Conservation (phyloP, 2,329 filamentous ascomycete species). For the Ceratocystis huliohia region DNA sequence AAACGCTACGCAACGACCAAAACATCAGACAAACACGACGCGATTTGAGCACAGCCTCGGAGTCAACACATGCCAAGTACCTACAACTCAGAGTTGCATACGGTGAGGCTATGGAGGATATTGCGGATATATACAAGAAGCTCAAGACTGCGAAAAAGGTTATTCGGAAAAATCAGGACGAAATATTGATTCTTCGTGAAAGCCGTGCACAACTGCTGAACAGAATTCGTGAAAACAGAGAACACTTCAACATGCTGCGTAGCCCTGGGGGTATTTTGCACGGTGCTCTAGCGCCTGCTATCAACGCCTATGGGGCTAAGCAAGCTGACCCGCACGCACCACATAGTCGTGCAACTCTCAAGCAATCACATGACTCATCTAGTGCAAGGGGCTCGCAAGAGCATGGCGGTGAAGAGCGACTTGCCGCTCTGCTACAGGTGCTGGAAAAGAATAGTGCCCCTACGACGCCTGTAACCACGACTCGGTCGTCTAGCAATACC, state of each 20-base stretch:
- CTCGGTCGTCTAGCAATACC: conserved; percentile 27
- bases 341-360: conserved; percentile 30
- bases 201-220: conserved; percentile 66
- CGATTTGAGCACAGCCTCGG: conserved; percentile 40
- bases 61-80: conserved; percentile 42
- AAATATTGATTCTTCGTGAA: conserved; percentile 56
- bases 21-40: conserved; percentile 49
- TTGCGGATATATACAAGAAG: conserved; percentile 49
- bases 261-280: conserved; percentile 60
- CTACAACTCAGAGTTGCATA: conserved; percentile 53
- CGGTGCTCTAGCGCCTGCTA: conserved; percentile 46
- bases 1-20: conserved; percentile 65
- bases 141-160: conserved; percentile 63
- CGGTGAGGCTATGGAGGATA: conserved; percentile 54
- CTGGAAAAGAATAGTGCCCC: conserved; percentile 59
- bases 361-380: conserved; percentile 30
- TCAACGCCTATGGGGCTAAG: not conserved
- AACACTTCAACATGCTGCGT: conserved; percentile 69
- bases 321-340: conserved; percentile 27
- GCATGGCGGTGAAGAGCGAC: conserved; percentile 43
- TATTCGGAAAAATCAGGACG: conserved; percentile 65
- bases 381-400: conserved; percentile 7
- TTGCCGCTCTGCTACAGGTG: conserved; percentile 71
- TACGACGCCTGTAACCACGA: conserved; percentile 47
- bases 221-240: conserved; percentile 77